Evolutionary conservation across 345 rosid genomes (phyloP).

Genomic region (Citrus unshiu): DNA sequence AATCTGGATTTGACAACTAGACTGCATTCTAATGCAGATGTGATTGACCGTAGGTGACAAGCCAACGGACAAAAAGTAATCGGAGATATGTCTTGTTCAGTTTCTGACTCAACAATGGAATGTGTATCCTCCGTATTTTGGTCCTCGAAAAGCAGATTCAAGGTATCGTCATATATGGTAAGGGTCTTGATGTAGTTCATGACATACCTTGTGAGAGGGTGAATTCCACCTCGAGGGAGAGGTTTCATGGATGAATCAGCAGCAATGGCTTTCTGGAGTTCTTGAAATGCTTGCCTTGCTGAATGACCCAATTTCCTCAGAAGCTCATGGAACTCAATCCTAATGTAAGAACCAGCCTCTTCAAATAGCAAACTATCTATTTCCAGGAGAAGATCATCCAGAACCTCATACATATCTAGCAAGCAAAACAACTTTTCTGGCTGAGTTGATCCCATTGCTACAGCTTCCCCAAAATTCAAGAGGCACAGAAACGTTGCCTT

Average conservation of each 20-base stretch:
- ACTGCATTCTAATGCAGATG: conserved; percentile 45
- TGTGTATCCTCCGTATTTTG: conserved; percentile 30
- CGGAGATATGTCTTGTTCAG: conserved; percentile 31
- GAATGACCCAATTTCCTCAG: conserved; percentile 35
- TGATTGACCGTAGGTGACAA: conserved; percentile 40
- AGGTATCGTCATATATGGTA: conserved; percentile 40
- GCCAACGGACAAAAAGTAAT: conserved; percentile 53
- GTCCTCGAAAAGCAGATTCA: conserved; percentile 52
- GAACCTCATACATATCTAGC: conserved; percentile 68
- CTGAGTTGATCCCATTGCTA: conserved; percentile 44
- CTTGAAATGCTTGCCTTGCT: conserved; percentile 41
- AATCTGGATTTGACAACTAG: conserved; percentile 49
- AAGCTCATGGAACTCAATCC: conserved; percentile 52
- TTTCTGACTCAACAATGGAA: conserved; percentile 22
- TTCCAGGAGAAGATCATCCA: conserved; percentile 43
- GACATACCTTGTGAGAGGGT: conserved; percentile 64
- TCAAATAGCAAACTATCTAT: conserved; percentile 49
- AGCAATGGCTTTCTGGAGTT: conserved; percentile 45
- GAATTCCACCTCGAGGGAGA: conserved; percentile 52
- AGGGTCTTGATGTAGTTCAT: conserved; percentile 75
- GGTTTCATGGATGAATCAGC: conserved; percentile 39
- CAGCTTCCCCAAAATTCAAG: conserved; percentile 74
- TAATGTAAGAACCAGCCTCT: conserved; percentile 44
- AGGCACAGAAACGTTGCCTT: conserved; percentile 44
- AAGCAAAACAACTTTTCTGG: conserved; percentile 64